A percentile compares a stretch with the other conserved stretches of the same genome.
Conservation (phyloP, 805 yeast genomes). For the Saccharomycopsis fermentans region DNA sequence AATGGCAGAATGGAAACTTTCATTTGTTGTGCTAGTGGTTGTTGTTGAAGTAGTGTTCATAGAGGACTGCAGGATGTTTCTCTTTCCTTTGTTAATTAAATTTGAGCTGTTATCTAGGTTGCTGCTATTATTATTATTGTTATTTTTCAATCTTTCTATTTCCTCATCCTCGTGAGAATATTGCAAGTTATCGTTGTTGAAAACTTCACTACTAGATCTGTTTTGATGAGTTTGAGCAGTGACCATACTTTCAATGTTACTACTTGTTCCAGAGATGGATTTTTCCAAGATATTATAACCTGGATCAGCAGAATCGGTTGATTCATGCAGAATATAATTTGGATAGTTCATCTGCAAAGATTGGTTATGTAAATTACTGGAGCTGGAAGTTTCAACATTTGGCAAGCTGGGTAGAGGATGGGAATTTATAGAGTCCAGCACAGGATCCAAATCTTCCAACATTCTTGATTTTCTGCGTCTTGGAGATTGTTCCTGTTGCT, state of each 20-base stretch:
- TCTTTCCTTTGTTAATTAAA: neutral
- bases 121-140: neutral
- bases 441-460: neutral
- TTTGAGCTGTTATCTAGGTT: neutral
- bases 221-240: neutral
- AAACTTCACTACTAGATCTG: neutral
- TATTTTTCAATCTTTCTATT: constrained; percentile 10
- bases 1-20: constrained; percentile 18
- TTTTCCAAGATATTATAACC: neutral
- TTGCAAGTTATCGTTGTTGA: neutral
- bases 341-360: neutral
- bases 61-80: constrained; percentile 5
- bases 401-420: neutral
- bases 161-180: constrained; percentile 10
- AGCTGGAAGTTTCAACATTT: neutral
- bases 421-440: neutral
- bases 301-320: neutral
- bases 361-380: neutral
- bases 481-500: constrained; percentile 16
- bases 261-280: neutral
- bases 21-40: constrained; percentile 11
- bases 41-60: constrained; percentile 4
- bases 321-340: neutral
- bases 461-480: constrained; percentile 4
- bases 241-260: neutral